Evolutionary conservation across 805 yeast species (phyloP), one percentile per base, ranked within the genome.

Genomic region (Myxozyma vanderwaltii): DNA sequence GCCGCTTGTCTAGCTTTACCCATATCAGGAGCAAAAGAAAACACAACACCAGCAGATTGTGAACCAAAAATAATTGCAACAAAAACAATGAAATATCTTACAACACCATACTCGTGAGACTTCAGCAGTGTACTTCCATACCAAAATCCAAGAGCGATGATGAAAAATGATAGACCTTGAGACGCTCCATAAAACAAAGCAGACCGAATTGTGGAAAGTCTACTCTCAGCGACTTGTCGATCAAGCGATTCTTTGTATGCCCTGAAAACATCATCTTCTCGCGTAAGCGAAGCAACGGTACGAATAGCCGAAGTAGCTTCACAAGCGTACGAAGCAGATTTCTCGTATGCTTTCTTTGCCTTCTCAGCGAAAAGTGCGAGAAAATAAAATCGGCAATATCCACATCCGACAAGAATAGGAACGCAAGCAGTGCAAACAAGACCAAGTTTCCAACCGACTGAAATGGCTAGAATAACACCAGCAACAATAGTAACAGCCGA

Each of bases 11-110:
- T 68, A 19, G 80, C 80, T 57, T 76, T 76, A 29, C 79, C 76
- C 75, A 76, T 72, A 47, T 76, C 79, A 2, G 80, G 79, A 1
- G 80, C 75, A 56, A 71, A 76, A 13, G 77, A 73, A 63, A 76
- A 76, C 7, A 75, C 59, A 21, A 65, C 56, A 23, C 79, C 79
- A 8, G 79, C 79, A 2, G 77, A 69, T 58, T 77, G 79, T 2
- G 80, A 75, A 39, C 80, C 79, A 27, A 77, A 70, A n/a, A 74
- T 69, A 36, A 76, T 69, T 24, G 74, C 67, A 56, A 73, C 69
- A 59, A 74, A 77, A 17, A 76, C 75, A 31, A 74, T 76, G 57
- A 71, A 77, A 68, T 74, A 76, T 51, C 70, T 71, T 51, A 67
- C 60, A 12, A 71, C 56, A 4, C 68, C 60, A 23, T 70, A 68